A percentile compares a stretch with the other conserved stretches of the same genome.
phyloP scores from a whole-genome alignment of 2,329 filamentous ascomycete genomes.

The Colletotrichum spinosum region DNA sequence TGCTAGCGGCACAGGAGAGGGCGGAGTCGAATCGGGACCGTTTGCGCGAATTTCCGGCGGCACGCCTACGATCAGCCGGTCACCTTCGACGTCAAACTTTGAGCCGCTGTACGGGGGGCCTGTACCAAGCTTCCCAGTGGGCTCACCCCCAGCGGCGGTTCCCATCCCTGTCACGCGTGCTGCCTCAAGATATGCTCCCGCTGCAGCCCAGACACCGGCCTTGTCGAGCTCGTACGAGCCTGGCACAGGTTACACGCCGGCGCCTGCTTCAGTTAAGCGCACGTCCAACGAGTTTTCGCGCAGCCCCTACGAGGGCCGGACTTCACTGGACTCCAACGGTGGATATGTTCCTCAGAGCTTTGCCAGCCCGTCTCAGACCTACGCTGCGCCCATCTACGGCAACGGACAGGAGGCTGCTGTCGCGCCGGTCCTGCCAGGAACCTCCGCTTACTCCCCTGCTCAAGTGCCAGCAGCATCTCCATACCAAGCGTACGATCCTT shows the following conservation, averaged over 20 bases:
- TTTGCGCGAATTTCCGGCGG: conserved; percentile 86
- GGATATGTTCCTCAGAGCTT: conserved; percentile 48
- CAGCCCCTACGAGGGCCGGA: conserved; percentile 46
- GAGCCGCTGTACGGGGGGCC: conserved; percentile 76
- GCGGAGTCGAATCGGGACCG: conserved; percentile 74
- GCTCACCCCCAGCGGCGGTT: conserved; percentile 48
- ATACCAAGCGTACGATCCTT: conserved; percentile 38
- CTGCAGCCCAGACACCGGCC: conserved; percentile 43
- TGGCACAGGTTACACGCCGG: conserved; percentile 38
- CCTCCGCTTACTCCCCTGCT: conserved; percentile 3
- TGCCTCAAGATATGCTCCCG: conserved; percentile 64
- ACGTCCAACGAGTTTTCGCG: conserved; percentile 46
- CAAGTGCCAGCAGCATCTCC: conserved; percentile 32
- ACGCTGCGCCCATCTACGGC: conserved; percentile 39
- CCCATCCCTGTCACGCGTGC: conserved; percentile 54
- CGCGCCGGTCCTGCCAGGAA: conserved; percentile 1
- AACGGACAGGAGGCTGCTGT: conserved; percentile 2
- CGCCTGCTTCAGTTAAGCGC: conserved; percentile 40
- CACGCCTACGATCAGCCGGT: conserved; percentile 79
- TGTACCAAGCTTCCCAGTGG: conserved; percentile 46
- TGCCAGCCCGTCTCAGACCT: conserved; percentile 45
- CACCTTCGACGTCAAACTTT: conserved; percentile 76
- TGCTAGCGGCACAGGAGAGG: conserved; percentile 66
- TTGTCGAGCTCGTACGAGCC: conserved; percentile 43
- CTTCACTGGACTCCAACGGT: conserved; percentile 52